Evolutionary conservation across 768 basidiomycete genomes (phyloP), one percentile per base, ranked within the genome.

Genomic region (Termitomyces sp.): DNA sequence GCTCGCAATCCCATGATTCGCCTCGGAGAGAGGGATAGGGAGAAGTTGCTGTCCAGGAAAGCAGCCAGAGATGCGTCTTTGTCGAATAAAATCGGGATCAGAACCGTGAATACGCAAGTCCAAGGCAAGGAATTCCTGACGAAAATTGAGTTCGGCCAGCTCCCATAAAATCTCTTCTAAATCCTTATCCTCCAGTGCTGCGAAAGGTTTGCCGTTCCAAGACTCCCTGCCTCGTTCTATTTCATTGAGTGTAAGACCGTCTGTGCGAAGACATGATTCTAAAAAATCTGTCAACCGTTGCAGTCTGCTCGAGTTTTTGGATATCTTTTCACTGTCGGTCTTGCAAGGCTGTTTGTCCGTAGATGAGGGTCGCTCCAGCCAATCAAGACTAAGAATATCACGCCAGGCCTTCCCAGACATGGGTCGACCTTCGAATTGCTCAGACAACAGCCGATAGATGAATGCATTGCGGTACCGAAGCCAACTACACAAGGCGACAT

Each of bases 61-160:
- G 53, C 63, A 63, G 9, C 14, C 6, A 10, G 8, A 48, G 7
- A 63, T 32, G 10, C 40, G 13, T 18, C 64, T 48, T 12, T 16
- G 54, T 54, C 64, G 62, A n/a, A 4, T 20, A 23, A 23, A 30
- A 13, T 12, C 13, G 20, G 32, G 33, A 20, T 20, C 13, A 35
- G 50, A 51, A 13, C 2, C 1, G 16, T 52, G n/a, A 3, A 61
- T 64, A 12, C 58, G 40, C 3, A 38, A 43, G 28, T 71, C 57
- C 2, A 71, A 64, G 10, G 66, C 61, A 14, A 59, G 50, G 9
- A 70, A 55, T 30, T 69, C 63, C 40, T 61, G 66, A 2, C 52
- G 26, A 46, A 68, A 70, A 20, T 63, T 63, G 13, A 65, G 59
- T 35, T 70, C 62, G 4, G 55, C 56, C 0, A 68, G 26, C 47